These are phyloP conservation scores for Kluyveromyces lactis DNA, from an alignment of 805 yeast genomes.

Conservation along the genomic window DNA sequence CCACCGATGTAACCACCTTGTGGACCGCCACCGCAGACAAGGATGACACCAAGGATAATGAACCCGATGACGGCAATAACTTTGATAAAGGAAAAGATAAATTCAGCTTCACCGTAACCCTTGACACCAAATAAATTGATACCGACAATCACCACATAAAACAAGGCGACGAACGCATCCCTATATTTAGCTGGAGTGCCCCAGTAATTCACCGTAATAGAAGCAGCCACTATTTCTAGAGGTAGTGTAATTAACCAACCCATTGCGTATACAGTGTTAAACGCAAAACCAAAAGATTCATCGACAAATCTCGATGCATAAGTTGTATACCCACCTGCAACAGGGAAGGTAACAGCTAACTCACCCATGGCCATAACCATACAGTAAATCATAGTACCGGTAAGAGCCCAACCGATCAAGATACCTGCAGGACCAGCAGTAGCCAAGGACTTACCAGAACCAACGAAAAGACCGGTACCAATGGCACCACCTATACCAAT, in stretches of 20 bases:
- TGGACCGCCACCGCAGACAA: conserved; percentile 44
- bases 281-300: conserved; percentile 54
- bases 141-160: conserved; percentile 38
- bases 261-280: conserved; percentile 49
- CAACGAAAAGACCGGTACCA: conserved; percentile 71
- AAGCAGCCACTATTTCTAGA: conserved; percentile 44
- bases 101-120: conserved; percentile 50
- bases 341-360: conserved; percentile 51
- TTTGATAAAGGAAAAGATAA: conserved; percentile 40
- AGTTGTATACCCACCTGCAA: conserved; percentile 58
- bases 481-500: conserved; percentile 65
- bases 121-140: conserved; percentile 48
- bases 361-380: conserved; percentile 59
- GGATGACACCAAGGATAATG: conserved; percentile 43
- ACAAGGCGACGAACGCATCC: conserved; percentile 41
- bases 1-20: conserved; percentile 37
- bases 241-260: conserved; percentile 47
- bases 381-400: conserved; percentile 48
- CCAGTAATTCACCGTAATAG: conserved; percentile 48
- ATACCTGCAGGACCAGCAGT: conserved; percentile 65
- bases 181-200: conserved; percentile 36
- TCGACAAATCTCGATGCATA: conserved; percentile 52
- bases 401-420: conserved; percentile 44
- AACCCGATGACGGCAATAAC: conserved; percentile 44
- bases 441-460: conserved; percentile 53